Conservation (phyloP, 1,284 basidiomycete species). For the Ustilago hordei region DNA sequence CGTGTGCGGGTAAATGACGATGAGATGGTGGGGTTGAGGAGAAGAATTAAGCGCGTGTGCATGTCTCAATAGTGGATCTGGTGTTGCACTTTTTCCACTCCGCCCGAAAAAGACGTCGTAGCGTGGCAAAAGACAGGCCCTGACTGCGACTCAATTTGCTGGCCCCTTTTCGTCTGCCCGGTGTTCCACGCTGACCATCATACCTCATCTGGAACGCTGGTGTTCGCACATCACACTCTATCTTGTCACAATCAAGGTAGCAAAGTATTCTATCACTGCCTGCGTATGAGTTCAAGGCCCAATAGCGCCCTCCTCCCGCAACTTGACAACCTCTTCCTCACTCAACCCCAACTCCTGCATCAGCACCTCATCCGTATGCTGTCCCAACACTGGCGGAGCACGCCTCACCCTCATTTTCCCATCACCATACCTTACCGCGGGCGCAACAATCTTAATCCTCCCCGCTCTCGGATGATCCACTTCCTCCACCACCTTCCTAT, state of each 20-base stretch:
- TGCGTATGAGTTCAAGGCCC: constrained; percentile 28
- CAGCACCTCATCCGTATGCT: constrained; percentile 71
- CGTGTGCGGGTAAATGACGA: background rate
- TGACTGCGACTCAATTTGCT: constrained; percentile 3
- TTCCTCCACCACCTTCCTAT: constrained; percentile 76
- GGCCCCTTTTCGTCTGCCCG: constrained; percentile 1
- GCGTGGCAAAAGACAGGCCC: constrained; percentile 13
- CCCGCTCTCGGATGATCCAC: constrained; percentile 79
- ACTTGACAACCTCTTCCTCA: constrained; percentile 73
- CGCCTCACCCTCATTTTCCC: constrained; percentile 72
- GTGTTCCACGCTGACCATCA: background rate
- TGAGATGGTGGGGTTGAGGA: background rate
- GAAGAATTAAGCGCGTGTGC: background rate
- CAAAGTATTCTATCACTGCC: background rate
- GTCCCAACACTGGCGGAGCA: constrained; percentile 67
- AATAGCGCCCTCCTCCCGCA: constrained; percentile 71
- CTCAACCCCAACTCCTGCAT: constrained; percentile 78
- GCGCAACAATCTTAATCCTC: constrained; percentile 84
- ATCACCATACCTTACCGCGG: constrained; percentile 88
- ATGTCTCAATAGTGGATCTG: background rate
- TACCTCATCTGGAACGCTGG: background rate
- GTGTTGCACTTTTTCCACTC: constrained; percentile 18
- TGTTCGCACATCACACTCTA: background rate
- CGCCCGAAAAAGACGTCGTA: background rate
- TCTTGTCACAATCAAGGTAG: background rate